A percentile compares a stretch with the other conserved stretches of the same genome.
phyloP scores from a whole-genome alignment of 1,284 basidiomycete genomes.

The Malassezia restricta region DNA sequence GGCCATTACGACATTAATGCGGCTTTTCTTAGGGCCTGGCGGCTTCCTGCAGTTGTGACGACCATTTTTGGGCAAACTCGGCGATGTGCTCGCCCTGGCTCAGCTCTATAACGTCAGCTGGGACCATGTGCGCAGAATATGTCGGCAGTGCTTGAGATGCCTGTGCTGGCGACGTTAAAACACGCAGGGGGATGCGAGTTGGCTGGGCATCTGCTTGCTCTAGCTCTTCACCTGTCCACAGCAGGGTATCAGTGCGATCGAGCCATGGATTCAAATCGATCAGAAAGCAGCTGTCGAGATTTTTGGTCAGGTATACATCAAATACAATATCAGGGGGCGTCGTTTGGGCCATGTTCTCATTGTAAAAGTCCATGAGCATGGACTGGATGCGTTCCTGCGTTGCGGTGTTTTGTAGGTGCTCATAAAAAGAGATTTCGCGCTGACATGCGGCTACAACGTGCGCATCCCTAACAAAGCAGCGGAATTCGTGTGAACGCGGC shows the following conservation, averaged over 20 bases:
- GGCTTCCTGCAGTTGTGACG: constrained; percentile 53
- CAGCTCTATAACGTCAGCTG: constrained; percentile 68
- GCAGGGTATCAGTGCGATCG: constrained; percentile 67
- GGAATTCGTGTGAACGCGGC: constrained; percentile 54
- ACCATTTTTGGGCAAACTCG: constrained; percentile 61
- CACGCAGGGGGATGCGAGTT: constrained; percentile 9
- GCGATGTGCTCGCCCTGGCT: constrained; percentile 61
- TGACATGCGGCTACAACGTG: constrained; percentile 61
- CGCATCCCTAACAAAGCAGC: constrained; percentile 22
- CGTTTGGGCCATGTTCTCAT: background rate
- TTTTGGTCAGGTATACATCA: constrained; percentile 73
- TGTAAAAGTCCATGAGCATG: constrained; percentile 28
- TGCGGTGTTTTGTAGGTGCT: constrained; percentile 54
- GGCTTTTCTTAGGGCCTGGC: constrained; percentile 20
- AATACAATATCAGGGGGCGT: constrained; percentile 52
- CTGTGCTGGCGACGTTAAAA: constrained; percentile 18
- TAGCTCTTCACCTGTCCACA: constrained; percentile 74
- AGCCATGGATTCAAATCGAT: constrained; percentile 85
- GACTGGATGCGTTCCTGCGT: constrained; percentile 54
- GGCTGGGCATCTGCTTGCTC: constrained; percentile 22
- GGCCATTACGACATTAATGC: constrained; percentile 23
- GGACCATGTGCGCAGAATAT: constrained; percentile 81
- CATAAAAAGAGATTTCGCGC: constrained; percentile 68
- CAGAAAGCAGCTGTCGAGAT: constrained; percentile 61
- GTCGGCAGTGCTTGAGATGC: constrained; percentile 38